Conservation (phyloP, 2,329 filamentous ascomycete genomes). For the Pseudogymnoascus sp. region DNA sequence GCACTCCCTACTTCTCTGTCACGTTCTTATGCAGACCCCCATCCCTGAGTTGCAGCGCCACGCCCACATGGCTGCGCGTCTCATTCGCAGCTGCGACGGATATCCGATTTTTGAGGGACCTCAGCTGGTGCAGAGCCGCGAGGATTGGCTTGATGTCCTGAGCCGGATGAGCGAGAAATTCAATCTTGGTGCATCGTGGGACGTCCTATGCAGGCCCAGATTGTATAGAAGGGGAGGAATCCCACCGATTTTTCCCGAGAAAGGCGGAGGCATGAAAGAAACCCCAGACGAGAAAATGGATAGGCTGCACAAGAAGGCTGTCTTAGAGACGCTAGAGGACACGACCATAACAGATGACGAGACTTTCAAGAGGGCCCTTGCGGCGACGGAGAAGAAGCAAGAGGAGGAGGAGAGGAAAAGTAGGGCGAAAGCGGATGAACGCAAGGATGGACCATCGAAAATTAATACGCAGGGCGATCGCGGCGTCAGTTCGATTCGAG, state of each 20-base stretch:
- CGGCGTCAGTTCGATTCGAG: slow-evolving; percentile 61
- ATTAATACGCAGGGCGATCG: slow-evolving; percentile 41
- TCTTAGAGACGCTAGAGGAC: slow-evolving; percentile 59
- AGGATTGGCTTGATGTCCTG: slow-evolving; percentile 74
- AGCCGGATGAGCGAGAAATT: slow-evolving; percentile 63
- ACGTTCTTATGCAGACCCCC: slow-evolving; percentile 72
- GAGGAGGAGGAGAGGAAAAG: slow-evolving; percentile 43
- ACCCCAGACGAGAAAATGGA: slow-evolving; percentile 49
- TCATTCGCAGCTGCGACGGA: slow-evolving; percentile 66
- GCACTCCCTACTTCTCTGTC: slow-evolving; percentile 69
- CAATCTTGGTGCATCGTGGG: slow-evolving; percentile 57
- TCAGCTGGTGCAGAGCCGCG: slow-evolving; percentile 56
- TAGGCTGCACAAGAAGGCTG: slow-evolving; percentile 54
- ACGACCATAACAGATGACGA: slow-evolving; percentile 61
- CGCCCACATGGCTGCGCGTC: slow-evolving; percentile 71
- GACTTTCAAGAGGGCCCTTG: slow-evolving; percentile 55
- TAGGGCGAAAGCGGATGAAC: slow-evolving; percentile 32
- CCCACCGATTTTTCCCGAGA: slow-evolving; percentile 38
- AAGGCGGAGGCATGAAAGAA: slow-evolving; percentile 33
- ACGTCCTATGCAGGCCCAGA: slow-evolving; percentile 56
- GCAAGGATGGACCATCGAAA: slow-evolving; percentile 44
- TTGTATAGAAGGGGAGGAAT: not conserved
- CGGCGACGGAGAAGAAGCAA: slow-evolving; percentile 50
- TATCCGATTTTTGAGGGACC: slow-evolving; percentile 73
- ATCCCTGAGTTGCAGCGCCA: slow-evolving; percentile 70